Conservation (phyloP, 2,329 filamentous ascomycete species). For the Aureobasidium sp. region DNA sequence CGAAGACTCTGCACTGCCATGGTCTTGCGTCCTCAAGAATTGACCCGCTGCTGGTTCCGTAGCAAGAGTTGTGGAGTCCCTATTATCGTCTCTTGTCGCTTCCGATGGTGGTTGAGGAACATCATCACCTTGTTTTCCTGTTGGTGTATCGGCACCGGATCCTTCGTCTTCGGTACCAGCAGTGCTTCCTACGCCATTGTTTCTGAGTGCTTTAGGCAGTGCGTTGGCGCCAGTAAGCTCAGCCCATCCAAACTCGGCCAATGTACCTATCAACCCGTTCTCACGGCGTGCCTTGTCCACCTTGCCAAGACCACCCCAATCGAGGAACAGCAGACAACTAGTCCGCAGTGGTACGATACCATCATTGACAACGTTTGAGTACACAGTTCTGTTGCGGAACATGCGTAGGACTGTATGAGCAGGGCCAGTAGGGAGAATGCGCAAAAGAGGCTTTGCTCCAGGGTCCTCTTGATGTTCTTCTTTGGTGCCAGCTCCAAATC, state of each 20-base stretch:
- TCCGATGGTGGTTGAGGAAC: constrained; percentile 66
- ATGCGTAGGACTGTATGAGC: constrained; percentile 80
- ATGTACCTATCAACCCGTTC: constrained; percentile 84
- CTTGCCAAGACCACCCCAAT: constrained; percentile 88
- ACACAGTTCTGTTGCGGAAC: constrained; percentile 85
- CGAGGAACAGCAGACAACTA: constrained; percentile 90
- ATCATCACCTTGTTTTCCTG: constrained; percentile 30
- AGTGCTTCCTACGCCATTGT: not conserved
- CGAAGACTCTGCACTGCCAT: not conserved
- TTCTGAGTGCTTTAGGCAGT: constrained; percentile 6
- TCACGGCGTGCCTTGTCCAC: constrained; percentile 92
- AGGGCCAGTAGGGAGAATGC: constrained; percentile 84
- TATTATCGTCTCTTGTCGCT: constrained; percentile 57
- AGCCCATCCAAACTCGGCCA: constrained; percentile 90
- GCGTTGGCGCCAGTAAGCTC: constrained; percentile 68
- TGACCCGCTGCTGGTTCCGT: not conserved
- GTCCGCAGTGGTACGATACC: constrained; percentile 92
- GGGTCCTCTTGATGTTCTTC: constrained; percentile 54
- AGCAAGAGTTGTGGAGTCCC: constrained; percentile 21
- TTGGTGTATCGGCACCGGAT: constrained; percentile 20
- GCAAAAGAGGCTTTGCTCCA: constrained; percentile 78
- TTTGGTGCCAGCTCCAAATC: constrained; percentile 58
- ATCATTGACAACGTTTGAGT: constrained; percentile 96
- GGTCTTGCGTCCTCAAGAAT: not conserved
- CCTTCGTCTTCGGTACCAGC: constrained; percentile 24